phyloP scores from a whole-genome alignment of 139 green algal genomes.

The Haematococcus sp. region DNA sequence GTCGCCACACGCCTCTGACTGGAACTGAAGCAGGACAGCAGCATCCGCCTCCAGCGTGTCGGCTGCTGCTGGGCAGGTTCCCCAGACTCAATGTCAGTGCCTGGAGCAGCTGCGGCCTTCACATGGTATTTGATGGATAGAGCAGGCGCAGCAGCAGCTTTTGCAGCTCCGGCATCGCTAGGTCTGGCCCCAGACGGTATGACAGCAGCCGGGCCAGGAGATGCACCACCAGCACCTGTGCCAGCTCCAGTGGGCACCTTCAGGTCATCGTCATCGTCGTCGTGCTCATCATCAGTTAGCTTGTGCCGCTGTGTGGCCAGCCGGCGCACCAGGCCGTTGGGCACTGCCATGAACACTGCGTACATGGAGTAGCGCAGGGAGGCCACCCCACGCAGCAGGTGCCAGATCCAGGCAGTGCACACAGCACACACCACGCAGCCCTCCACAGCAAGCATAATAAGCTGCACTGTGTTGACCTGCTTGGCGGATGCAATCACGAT shows the following conservation, averaged over 20 bases:
- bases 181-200: too few relatives aligned
- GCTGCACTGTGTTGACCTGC: constrained; percentile 1
- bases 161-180: too few relatives aligned
- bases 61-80: too few relatives aligned
- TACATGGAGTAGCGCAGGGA: neutral
- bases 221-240: too few relatives aligned
- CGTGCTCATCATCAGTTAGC: neutral
- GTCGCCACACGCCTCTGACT: too few relatives aligned
- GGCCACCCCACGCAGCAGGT: neutral
- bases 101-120: too few relatives aligned
- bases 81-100: too few relatives aligned
- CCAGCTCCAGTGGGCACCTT: neutral
- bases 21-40: too few relatives aligned
- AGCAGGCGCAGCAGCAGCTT: too few relatives aligned
- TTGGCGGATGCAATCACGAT: neutral
- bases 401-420: constrained; percentile 2
- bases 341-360: neutral
- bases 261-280: neutral
- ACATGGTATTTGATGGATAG: too few relatives aligned
- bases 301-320: neutral
- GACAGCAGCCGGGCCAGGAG: too few relatives aligned
- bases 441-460: constrained; percentile 7
- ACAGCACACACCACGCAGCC: neutral
- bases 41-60: too few relatives aligned
- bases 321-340: neutral